Evolutionary conservation across 352 stramenopile species (phyloP).

Genomic region (Blastocystis sp.): DNA sequence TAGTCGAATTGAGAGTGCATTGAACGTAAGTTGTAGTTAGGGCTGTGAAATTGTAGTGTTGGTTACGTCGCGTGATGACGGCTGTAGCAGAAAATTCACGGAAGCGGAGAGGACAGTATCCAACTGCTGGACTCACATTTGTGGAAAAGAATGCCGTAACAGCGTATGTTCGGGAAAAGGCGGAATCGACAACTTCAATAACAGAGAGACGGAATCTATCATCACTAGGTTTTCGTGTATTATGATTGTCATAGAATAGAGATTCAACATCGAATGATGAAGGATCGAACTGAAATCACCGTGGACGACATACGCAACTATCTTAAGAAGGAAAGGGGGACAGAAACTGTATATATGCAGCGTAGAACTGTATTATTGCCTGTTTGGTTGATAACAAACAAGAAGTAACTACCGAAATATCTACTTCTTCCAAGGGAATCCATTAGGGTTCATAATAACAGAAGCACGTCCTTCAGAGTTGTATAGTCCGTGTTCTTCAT

Average conservation of each 20-base stretch:
- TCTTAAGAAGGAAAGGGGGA: background rate
- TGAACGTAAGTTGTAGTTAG: background rate
- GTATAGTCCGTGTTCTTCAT: slow-evolving; percentile 19
- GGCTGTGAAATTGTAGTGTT: background rate
- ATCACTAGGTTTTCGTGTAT: background rate
- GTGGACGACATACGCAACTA: slow-evolving; percentile 28
- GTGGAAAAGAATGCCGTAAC: background rate
- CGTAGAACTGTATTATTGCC: background rate
- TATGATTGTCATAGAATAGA: background rate
- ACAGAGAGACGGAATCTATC: background rate
- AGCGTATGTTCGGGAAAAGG: background rate
- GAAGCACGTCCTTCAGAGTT: slow-evolving; percentile 27
- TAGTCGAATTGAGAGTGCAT: background rate
- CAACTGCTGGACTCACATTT: background rate
- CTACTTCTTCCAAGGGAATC: slow-evolving; percentile 45
- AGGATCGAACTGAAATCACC: background rate
- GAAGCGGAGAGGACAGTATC: background rate
- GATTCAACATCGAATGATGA: background rate
- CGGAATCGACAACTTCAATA: background rate
- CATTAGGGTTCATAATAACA: slow-evolving; percentile 44
- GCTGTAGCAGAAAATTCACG: background rate
- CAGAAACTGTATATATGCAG: background rate
- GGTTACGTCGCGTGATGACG: background rate
- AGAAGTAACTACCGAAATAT: background rate
- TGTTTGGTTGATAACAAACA: background rate